Evolutionary conservation across 2,329 filamentous ascomycete genomes (phyloP), one percentile per base, ranked within the genome.

Genomic region (Parascedosporium putredinis): DNA sequence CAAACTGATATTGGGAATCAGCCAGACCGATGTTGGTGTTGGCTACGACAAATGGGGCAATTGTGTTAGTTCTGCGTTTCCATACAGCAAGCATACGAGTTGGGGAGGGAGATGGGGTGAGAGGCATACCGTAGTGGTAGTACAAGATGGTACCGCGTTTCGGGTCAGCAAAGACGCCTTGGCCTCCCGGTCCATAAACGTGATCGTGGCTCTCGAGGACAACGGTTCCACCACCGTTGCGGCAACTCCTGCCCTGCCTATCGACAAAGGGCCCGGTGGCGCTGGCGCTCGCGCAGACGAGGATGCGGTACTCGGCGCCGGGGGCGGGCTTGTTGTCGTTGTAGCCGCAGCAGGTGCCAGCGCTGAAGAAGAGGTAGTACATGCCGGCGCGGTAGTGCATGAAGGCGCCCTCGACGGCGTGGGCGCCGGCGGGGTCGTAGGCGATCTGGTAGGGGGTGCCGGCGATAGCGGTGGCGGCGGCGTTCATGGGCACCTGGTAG

Each of bases 151-250:
- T 33, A 4, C 59, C 59, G 38, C 59, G 51, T 2, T 54, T 58
- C 22, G 31, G 58, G 43, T 67, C 64, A 23, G 60, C 51, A 33
- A 63, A 63, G 9, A 68, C 62, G 5, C 65, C 65, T 60, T 85
- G 80, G 33, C 81, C 81, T 53, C 82, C 82, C 14, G 82, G 81
- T 25, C 76, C 81, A 55, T 84, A 86, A 0, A 83, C 71, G 23
- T 64, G 74, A 5, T 64, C 76, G 55, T 86, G 79, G 12, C 71
- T 77, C 54, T 73, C 71, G 0, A 86, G 67, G 0, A 86, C 74
- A 3, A 76, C 65, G 0, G 76, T 81, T 2, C 83, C 83, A 7
- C 82, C 81, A 52, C 81, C 78, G 2, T 67, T 65, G 53, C 75
- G 73, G 2, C 81, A 84, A 27, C 68, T 64, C 14, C 59, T 65